These are phyloP conservation scores for Terfezia claveryi DNA, from an alignment of 495 filamentous ascomycete species.

Conservation along the genomic window DNA sequence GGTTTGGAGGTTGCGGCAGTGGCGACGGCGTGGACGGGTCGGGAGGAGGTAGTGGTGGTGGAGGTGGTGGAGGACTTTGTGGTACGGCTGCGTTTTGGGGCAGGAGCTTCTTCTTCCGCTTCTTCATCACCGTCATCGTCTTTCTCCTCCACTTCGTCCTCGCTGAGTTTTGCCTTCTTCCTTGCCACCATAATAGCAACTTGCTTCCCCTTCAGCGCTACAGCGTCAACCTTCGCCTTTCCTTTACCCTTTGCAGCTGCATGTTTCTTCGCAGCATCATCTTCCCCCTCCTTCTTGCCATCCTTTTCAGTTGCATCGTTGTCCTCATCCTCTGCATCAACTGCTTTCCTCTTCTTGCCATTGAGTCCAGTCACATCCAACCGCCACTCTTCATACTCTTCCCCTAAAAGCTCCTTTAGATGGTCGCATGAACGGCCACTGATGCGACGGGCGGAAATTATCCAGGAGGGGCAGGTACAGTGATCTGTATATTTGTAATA, in stretches of 20 bases:
- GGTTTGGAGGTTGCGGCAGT: neutral
- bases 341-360: neutral
- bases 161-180: constrained; percentile 1
- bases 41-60: no score
- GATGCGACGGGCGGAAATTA: no score
- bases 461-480: no score
- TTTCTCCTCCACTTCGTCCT: neutral
- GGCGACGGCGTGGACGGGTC: neutral
- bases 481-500: no score
- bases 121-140: neutral
- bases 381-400: constrained; percentile 12
- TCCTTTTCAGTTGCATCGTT: constrained; percentile 2
- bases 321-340: neutral
- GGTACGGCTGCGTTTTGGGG: neutral
- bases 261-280: neutral
- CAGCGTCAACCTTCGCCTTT: constrained; percentile 1
- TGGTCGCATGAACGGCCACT: constrained; percentile 3
- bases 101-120: constrained; percentile 2
- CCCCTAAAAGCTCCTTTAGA: constrained; percentile 9
- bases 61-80: neutral
- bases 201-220: neutral
- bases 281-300: neutral
- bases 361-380: constrained; percentile 4
- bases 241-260: constrained; percentile 1
- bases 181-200: neutral